Evolutionary conservation across 1,284 basidiomycete species (phyloP), one percentile per base, ranked within the genome.

Genomic region (Leucoagaricus sp.): DNA sequence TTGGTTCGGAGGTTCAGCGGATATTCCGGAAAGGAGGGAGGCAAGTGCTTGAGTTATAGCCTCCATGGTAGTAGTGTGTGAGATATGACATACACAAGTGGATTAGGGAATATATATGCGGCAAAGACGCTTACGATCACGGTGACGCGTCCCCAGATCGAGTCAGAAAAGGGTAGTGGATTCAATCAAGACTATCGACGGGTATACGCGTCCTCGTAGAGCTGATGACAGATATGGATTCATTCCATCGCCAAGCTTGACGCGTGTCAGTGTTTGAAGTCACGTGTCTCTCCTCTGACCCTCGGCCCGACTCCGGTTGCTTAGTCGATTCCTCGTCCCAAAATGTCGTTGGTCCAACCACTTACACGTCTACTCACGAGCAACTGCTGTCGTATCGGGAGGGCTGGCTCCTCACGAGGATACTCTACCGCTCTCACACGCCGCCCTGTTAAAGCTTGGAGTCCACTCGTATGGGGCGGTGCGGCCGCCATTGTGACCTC

Each of bases 401-500:
- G 44, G 9, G 29, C 28, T 51, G 45, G 28, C 10, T 17, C 33
- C 21, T 26, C 49, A 26, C 42, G 36, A 17, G 23, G 17, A 25
- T 33, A 57, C 41, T 44, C 55, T 9, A 47, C 60, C 29, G 45
- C 52, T 10, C n/a, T 47, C 25, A 29, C 12, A 5, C 33, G 26
- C 3, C 49, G 38, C 9, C 40, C 58, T 10, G 44, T 44, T 17
- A 46, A 34, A 26, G 23, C 53, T 0, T 60, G 58, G 29, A 65
- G 60, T 25, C 61, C 61, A 33, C 33, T 69, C 15, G 56, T 64
- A 33, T 67, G 61, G 50, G 66, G 63, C 46, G 48, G 62, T n/a
- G 55, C 63, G 15, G 49, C 67, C 12, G 42, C 49, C n/a, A 17
- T 59, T 26, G 58, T 60, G 9, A 55, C 59, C 9, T 58, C 58